Percentiles rank a stretch among this genome's conserved stretches.
Evolutionary conservation across 2,329 filamentous ascomycete species (phyloP).

Genomic region (Fonsecaea pugnacius): DNA sequence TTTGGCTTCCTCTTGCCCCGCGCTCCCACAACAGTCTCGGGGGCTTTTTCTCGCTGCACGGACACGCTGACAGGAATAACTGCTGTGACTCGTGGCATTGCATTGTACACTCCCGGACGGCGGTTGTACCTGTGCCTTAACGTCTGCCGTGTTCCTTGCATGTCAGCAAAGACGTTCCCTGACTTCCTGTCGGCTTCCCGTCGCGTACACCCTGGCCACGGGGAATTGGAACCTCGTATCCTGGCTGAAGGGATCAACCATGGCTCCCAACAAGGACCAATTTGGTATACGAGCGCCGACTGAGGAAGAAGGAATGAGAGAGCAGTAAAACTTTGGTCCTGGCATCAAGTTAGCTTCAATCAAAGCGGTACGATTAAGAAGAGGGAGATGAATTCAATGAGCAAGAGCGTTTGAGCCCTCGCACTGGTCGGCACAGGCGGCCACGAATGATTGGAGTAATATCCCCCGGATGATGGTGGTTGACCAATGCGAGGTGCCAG

Average conservation of each 20-base stretch:
- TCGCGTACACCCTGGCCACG: slow-evolving; percentile 17
- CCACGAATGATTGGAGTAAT: slow-evolving; percentile 23
- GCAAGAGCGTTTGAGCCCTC: slow-evolving; percentile 12
- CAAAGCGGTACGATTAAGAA: slow-evolving; percentile 9
- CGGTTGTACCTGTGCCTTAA: slow-evolving; percentile 20
- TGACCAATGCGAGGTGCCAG: slow-evolving; percentile 31
- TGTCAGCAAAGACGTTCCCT: slow-evolving; percentile 26
- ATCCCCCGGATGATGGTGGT: slow-evolving; percentile 17
- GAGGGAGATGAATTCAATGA: not conserved
- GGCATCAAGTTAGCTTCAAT: slow-evolving; percentile 3
- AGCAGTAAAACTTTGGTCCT: not conserved
- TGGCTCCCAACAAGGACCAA: slow-evolving; percentile 1
- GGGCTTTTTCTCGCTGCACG: slow-evolving; percentile 12
- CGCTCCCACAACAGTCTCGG: slow-evolving; percentile 17
- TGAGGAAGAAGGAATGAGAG: not conserved
- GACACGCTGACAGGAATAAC: slow-evolving; percentile 16
- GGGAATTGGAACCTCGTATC: slow-evolving; percentile 8
- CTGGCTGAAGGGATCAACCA: not conserved
- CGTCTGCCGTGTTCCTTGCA: slow-evolving; percentile 31
- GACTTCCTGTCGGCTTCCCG: slow-evolving; percentile 15
- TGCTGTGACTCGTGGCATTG: slow-evolving; percentile 16
- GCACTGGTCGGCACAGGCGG: slow-evolving; percentile 21
- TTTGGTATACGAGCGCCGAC: not conserved
- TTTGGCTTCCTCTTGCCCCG: slow-evolving; percentile 10
- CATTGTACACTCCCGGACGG: slow-evolving; percentile 2